Percentiles rank a stretch among this genome's conserved stretches.
Conservation (phyloP, 148 eudicot genomes). For the Salicornia ramosissima region DNA sequence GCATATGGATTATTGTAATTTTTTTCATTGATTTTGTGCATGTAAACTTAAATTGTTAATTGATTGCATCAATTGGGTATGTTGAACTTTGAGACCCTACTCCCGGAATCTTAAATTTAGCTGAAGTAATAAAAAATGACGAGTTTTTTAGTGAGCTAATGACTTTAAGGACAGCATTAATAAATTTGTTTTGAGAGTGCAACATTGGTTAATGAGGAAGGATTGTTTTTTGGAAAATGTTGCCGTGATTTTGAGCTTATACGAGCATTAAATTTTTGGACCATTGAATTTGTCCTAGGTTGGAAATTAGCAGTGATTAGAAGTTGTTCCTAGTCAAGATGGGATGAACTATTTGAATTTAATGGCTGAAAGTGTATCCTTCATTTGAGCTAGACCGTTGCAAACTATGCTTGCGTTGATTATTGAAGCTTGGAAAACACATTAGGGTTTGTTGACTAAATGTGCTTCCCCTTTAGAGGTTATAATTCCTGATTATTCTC, state of each 20-base stretch:
- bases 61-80: constrained; percentile 10
- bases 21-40: background rate
- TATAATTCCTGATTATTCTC: constrained; percentile 7
- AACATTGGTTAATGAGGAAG: background rate
- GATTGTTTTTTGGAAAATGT: background rate
- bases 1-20: constrained; percentile 20
- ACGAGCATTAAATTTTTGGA: background rate
- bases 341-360: background rate
- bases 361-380: background rate
- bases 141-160: background rate
- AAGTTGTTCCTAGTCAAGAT: background rate
- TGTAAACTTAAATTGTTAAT: background rate
- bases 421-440: background rate
- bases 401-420: background rate
- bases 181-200: background rate
- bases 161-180: background rate
- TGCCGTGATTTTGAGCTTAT: constrained; percentile 11
- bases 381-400: background rate
- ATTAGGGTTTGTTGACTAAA: background rate
- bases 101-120: background rate
- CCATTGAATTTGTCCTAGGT: background rate
- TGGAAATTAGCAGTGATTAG: background rate
- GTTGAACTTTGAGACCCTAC: constrained; percentile 9
- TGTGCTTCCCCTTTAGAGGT: background rate
- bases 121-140: background rate